Conservation (phyloP, 495 filamentous ascomycete genomes). For the Hyaloscypha bicolor region DNA sequence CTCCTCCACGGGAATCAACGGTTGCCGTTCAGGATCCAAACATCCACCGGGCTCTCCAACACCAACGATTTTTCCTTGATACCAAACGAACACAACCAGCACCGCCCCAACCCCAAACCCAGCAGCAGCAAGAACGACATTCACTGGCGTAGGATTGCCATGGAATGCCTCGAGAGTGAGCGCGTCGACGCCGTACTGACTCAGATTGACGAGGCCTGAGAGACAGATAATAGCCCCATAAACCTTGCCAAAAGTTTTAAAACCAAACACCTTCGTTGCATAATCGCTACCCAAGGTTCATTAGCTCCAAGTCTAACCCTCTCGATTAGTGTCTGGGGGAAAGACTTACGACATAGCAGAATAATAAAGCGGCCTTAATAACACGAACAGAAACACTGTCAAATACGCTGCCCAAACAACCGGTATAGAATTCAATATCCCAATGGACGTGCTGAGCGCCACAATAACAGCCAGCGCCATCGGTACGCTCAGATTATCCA, state of each 20-base stretch:
- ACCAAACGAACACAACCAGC: conserved; percentile 60
- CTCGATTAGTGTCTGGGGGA: not conserved
- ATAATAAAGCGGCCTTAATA: conserved; percentile 75
- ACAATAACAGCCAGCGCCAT: conserved; percentile 75
- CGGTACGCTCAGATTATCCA: conserved; percentile 75
- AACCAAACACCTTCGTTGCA: conserved; percentile 92
- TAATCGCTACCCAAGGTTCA: conserved; percentile 57
- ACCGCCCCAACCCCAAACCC: conserved; percentile 60
- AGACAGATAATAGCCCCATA: conserved; percentile 93
- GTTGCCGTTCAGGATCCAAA: conserved; percentile 2
- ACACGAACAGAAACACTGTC: conserved; percentile 77
- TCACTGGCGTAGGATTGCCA: conserved; percentile 77
- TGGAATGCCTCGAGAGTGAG: conserved; percentile 72
- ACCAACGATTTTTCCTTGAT: conserved; percentile 21
- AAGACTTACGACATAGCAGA: conserved; percentile 58
- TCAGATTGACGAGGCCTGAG: conserved; percentile 83
- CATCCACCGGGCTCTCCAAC: not conserved
- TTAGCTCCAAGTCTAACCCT: not conserved
- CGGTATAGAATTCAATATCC: conserved; percentile 74
- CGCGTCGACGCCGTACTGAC: conserved; percentile 81
- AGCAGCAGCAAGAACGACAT: conserved; percentile 62
- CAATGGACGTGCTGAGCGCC: conserved; percentile 70
- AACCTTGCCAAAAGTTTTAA: conserved; percentile 90
- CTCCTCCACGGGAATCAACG: not conserved
- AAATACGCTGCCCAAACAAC: conserved; percentile 65